Evolutionary conservation across 441 rosid species (phyloP).

Genomic region (Syzygium syzygioides): DNA sequence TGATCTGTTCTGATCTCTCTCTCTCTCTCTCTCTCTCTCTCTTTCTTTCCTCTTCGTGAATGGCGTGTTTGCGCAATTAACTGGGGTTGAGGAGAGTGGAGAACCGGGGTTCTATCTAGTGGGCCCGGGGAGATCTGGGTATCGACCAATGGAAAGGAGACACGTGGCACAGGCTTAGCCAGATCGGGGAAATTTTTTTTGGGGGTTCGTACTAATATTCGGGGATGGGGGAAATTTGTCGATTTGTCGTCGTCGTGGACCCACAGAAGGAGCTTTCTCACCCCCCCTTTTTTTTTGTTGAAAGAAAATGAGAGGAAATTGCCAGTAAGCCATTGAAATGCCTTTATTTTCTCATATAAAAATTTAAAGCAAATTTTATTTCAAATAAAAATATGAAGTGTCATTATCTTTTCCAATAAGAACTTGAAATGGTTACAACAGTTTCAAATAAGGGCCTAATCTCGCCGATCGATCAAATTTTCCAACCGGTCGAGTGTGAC

Average conservation of each 20-base stretch:
- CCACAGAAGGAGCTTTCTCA: neutral
- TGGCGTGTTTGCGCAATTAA: neutral
- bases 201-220: neutral
- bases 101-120: conserved; percentile 34
- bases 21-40: neutral
- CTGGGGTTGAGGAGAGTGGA: neutral
- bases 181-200: neutral
- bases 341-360: no score
- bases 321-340: no score
- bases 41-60: neutral
- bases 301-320: no score
- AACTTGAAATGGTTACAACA: no score
- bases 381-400: no score
- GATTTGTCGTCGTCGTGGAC: neutral
- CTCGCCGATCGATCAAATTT: no score
- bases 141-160: conserved; percentile 3
- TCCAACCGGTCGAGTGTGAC: no score
- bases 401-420: no score
- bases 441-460: no score
- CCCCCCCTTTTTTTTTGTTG: no score
- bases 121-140: conserved; percentile 45
- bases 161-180: conserved; percentile 61
- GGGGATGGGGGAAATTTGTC: neutral
- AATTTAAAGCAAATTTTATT: no score
- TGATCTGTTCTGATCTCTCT: neutral